phyloP scores from a whole-genome alignment of 1,284 basidiomycete species.

The Peniophora sp. region DNA sequence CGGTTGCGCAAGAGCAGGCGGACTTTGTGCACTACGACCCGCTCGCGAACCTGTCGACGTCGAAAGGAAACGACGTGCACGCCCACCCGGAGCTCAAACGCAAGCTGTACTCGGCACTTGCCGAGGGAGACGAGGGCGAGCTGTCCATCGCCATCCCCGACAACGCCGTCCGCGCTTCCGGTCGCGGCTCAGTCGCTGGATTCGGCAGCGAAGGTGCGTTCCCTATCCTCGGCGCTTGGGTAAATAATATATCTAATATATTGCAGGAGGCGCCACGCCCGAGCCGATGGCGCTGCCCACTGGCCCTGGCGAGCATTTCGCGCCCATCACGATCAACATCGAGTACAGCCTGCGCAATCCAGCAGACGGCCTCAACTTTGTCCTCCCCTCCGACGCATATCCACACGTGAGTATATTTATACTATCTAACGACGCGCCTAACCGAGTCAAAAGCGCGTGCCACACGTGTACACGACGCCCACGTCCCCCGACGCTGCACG shows the following conservation, averaged over 20 bases:
- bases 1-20: constrained; percentile 58
- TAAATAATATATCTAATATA: too few species aligned
- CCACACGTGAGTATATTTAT: constrained; percentile 64
- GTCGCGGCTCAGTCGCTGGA: constrained; percentile 28
- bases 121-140: constrained; percentile 91
- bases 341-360: constrained; percentile 78
- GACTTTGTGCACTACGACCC: constrained; percentile 77
- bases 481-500: constrained; percentile 86
- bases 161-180: constrained; percentile 60
- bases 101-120: constrained; percentile 82
- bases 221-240: too few species aligned
- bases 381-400: constrained; percentile 71
- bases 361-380: constrained; percentile 82
- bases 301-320: constrained; percentile 49
- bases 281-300: constrained; percentile 64
- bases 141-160: constrained; percentile 84
- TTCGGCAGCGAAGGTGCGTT: constrained; percentile 40
- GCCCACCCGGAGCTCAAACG: constrained; percentile 92
- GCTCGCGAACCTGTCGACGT: constrained; percentile 60
- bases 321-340: constrained; percentile 72
- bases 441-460: constrained; percentile 58
- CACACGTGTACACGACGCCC: constrained; percentile 89
- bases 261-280: constrained; percentile 54
- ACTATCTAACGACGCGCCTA: constrained; percentile 9
- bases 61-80: constrained; percentile 76